Evolutionary conservation across 768 basidiomycete species (phyloP).

Genomic region (Boletus coccyginus): DNA sequence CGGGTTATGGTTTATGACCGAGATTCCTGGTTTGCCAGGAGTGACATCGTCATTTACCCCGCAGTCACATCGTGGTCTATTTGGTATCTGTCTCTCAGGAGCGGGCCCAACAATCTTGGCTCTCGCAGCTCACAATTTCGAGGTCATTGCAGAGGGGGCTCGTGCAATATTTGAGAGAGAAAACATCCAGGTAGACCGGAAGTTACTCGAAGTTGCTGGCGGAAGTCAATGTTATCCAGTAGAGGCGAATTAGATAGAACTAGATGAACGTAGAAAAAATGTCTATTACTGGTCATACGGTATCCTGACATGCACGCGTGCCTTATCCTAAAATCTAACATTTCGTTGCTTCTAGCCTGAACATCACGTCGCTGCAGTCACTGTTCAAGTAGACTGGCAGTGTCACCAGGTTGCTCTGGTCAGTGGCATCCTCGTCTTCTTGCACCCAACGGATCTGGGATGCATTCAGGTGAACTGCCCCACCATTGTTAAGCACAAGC

Average conservation of each 20-base stretch:
- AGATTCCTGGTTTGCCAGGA: slow-evolving; percentile 96
- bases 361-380: slow-evolving; percentile 86
- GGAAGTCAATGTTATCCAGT: slow-evolving; percentile 32
- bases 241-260: slow-evolving; percentile 11
- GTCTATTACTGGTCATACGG: slow-evolving; percentile 18
- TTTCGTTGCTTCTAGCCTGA: slow-evolving; percentile 50
- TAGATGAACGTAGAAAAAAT: slow-evolving; percentile 1
- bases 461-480: slow-evolving; percentile 70
- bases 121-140: slow-evolving; percentile 82
- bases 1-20: not conserved
- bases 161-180: slow-evolving; percentile 66
- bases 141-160: slow-evolving; percentile 81
- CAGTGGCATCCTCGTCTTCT: slow-evolving; percentile 35
- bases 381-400: slow-evolving; percentile 92
- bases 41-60: slow-evolving; percentile 90
- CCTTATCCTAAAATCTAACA: slow-evolving; percentile 17
- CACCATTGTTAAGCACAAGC: slow-evolving; percentile 82
- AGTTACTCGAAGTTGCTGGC: slow-evolving; percentile 67
- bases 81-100: slow-evolving; percentile 97
- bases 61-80: slow-evolving; percentile 83
- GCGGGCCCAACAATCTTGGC: slow-evolving; percentile 98
- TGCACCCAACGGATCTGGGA: slow-evolving; percentile 91
- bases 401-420: slow-evolving; percentile 53
- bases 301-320: slow-evolving; percentile 18
- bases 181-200: slow-evolving; percentile 86